Base-by-base conservation (phyloP, 768 basidiomycete genomes). In the Obba rivulosa region DNA sequence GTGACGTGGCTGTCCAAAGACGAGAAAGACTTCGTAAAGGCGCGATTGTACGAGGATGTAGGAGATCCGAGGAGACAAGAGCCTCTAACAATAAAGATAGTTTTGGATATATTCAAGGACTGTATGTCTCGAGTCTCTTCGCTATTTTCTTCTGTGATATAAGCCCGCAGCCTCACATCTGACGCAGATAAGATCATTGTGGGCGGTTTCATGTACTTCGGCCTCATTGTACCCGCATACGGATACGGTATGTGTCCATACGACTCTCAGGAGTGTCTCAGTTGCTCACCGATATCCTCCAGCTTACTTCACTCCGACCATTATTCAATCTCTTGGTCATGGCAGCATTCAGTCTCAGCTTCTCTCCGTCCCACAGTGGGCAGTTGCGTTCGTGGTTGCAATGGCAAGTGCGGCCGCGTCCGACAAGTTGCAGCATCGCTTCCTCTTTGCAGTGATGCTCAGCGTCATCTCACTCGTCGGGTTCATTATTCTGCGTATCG, bases 171-270 rank as follows among this genome's bases (percentile, higher is more conserved):
- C 2, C 43, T 44, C 3, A 44, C n/a, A 3, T 21, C 8, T 17
- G 13, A 9, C 24, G 8, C 20, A 64, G 63, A 49, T 49, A 61
- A 58, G 41, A 54, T 62, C 49, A 49, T 62, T 28, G 46, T 57
- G 17, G 59, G 59, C 23, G 63, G 61, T 14, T 62, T 64, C 52
- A 64, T 64, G 61, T 64, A 64, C 53, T 55, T 64, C 46, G 61
- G 61, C 11, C 55, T 64, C 45, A 52, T 64, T 34, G 58, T 61
- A 4, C 58, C 61, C 11, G 63, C 59, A 7, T 64, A 61, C 44
- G 42, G 58, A 20, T 63, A 63, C 41, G 60, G 62, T 63, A 43
- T 34, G 59, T 41, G 13, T 20, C 16, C 34, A 13, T 20, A 7
- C 28, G 7, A 8, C 23, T 20, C 14, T 31, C 5, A 7, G 28